A percentile compares a stretch with the other conserved stretches of the same genome.
phyloP scores from a whole-genome alignment of 2,329 filamentous ascomycete genomes.

The Aspergillus transmontanensis region DNA sequence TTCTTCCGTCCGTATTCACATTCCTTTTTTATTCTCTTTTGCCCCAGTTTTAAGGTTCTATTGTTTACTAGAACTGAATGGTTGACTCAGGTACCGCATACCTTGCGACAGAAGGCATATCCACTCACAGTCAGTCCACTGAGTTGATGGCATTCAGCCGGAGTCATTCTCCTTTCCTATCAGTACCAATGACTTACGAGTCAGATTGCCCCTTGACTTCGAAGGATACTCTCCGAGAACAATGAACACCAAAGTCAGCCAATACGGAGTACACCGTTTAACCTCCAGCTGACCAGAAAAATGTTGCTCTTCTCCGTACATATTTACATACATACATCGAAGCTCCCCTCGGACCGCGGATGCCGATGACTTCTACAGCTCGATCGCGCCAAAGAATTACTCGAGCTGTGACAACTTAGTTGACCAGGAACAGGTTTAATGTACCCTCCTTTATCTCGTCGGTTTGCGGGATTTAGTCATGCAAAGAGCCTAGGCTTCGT shows the following conservation, averaged over 20 bases:
- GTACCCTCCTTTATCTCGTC: background rate
- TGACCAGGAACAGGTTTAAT: background rate
- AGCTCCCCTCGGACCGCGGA: background rate
- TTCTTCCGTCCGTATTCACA: background rate
- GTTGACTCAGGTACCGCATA: slow-evolving; percentile 5
- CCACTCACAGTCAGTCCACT: background rate
- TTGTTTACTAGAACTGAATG: background rate
- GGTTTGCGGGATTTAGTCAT: slow-evolving; percentile 1
- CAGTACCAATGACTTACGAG: background rate
- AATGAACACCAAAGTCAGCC: background rate
- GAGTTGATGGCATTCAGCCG: background rate
- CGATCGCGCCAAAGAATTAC: background rate
- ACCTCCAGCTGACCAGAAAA: slow-evolving; percentile 2
- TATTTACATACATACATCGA: background rate
- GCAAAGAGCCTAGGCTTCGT: background rate
- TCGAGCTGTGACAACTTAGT: background rate
- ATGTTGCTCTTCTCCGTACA: background rate
- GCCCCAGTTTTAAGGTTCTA: background rate
- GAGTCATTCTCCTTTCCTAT: background rate
- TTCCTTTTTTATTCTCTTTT: background rate
- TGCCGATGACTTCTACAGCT: background rate
- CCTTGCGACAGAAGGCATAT: background rate
- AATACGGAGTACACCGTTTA: background rate
- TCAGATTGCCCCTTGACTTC: background rate
- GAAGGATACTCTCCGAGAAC: background rate